These are phyloP conservation scores for Suillus subluteus DNA, from an alignment of 768 basidiomycete species.

Conservation along the genomic window DNA sequence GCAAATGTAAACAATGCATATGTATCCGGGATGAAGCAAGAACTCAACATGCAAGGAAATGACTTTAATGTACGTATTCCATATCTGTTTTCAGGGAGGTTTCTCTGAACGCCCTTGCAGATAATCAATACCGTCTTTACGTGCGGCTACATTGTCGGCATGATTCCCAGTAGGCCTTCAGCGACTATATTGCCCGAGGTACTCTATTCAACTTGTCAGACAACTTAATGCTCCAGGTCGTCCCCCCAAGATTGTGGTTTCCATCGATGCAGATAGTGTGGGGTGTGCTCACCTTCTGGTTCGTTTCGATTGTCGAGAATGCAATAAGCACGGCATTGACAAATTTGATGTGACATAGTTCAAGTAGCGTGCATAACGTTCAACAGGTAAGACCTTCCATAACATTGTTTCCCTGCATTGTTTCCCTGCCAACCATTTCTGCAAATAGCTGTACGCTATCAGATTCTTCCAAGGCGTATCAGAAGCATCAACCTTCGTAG, in stretches of 20 bases:
- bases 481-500: constrained; percentile 78
- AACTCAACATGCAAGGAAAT: constrained; percentile 64
- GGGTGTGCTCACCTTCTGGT: constrained; percentile 71
- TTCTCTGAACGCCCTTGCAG: constrained; percentile 27
- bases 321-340: neutral
- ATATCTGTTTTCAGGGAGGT: neutral
- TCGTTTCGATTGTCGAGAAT: constrained; percentile 9
- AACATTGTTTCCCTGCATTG: neutral
- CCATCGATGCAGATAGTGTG: constrained; percentile 67
- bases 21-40: constrained; percentile 80
- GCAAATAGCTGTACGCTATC: constrained; percentile 61
- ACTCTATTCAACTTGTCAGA: constrained; percentile 39
- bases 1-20: constrained; percentile 76
- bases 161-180: constrained; percentile 60
- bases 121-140: constrained; percentile 74
- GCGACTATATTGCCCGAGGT: neutral
- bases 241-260: constrained; percentile 68
- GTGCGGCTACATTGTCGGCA: constrained; percentile 75
- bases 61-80: constrained; percentile 55
- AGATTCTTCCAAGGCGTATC: constrained; percentile 75
- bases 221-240: constrained; percentile 66
- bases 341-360: constrained; percentile 38
- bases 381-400: constrained; percentile 46
- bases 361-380: constrained; percentile 57
- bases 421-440: neutral